Evolutionary conservation across 495 filamentous ascomycete species (phyloP).

Genomic region (Trichoderma virens): DNA sequence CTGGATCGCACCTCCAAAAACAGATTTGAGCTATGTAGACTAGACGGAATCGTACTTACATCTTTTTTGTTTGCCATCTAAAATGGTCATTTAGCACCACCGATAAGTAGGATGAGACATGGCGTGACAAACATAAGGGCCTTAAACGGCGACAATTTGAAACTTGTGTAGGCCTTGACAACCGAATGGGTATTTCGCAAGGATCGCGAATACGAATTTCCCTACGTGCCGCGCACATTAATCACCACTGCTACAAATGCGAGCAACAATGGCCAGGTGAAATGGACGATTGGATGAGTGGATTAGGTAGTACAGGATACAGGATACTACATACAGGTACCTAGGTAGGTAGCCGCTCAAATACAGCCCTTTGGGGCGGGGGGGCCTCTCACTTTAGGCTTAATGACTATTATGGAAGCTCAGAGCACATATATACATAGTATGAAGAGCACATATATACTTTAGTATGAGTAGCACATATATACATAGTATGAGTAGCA

Average conservation of each 20-base stretch:
- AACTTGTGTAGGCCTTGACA: slow-evolving; percentile 31
- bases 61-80: background rate
- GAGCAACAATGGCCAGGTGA: background rate
- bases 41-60: background rate
- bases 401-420: background rate
- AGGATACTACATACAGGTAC: background rate
- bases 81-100: background rate
- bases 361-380: background rate
- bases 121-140: background rate
- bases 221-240: slow-evolving; percentile 34
- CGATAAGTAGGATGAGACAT: background rate
- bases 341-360: background rate
- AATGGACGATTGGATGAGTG: background rate
- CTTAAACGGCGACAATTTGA: slow-evolving; percentile 9
- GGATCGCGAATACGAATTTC: slow-evolving; percentile 30
- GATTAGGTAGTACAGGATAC: background rate
- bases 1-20: background rate
- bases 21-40: background rate
- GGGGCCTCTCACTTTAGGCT: background rate
- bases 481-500: background rate
- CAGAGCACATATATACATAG: background rate
- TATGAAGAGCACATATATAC: too few relatives aligned
- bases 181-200: slow-evolving; percentile 32
- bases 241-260: slow-evolving; percentile 15
- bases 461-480: too few relatives aligned